Evolutionary conservation across 2,329 filamentous ascomycete genomes (phyloP).

Genomic region (Zasmidium citrigriseum): DNA sequence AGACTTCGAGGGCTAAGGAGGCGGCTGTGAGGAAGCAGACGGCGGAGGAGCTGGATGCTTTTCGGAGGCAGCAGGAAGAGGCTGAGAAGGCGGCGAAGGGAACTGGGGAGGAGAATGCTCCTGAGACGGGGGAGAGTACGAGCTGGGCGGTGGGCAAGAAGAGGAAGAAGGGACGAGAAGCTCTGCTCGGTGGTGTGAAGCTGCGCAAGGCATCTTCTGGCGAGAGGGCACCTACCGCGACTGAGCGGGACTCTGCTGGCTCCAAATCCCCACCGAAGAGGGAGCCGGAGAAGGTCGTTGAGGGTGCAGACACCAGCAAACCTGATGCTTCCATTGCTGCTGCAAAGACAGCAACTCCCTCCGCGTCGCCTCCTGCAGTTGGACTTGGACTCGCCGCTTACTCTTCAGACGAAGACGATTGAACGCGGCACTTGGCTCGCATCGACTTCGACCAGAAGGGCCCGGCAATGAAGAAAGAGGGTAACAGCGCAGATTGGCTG

Average conservation of each 20-base stretch:
- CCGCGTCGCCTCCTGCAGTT: conserved; percentile 21
- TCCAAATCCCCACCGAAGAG: background rate
- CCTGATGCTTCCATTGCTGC: background rate
- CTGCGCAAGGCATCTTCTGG: conserved; percentile 40
- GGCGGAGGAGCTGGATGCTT: conserved; percentile 58
- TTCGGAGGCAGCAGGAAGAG: conserved; percentile 61
- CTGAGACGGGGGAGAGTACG: conserved; percentile 45
- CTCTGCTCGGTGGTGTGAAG: conserved; percentile 46
- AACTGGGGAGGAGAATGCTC: conserved; percentile 49
- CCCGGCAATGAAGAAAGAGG: no score
- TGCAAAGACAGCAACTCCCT: background rate
- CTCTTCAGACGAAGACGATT: conserved; percentile 48
- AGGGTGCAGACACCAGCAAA: conserved; percentile 1
- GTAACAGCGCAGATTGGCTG: no score
- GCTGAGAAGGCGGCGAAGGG: conserved; percentile 51
- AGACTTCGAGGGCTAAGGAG: conserved; percentile 59
- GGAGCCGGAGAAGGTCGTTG: background rate
- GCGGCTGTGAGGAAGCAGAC: conserved; percentile 60
- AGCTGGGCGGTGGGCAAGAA: conserved; percentile 29
- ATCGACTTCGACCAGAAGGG: no score
- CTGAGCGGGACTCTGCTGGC: background rate
- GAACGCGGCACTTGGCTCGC: conserved; percentile 8
- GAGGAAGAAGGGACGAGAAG: conserved; percentile 40
- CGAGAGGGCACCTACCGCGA: conserved; percentile 12
- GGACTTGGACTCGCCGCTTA: conserved; percentile 43